Base-by-base conservation (phyloP, 192 early-diverging fungal genomes). In the Coemansia aciculifera region DNA sequence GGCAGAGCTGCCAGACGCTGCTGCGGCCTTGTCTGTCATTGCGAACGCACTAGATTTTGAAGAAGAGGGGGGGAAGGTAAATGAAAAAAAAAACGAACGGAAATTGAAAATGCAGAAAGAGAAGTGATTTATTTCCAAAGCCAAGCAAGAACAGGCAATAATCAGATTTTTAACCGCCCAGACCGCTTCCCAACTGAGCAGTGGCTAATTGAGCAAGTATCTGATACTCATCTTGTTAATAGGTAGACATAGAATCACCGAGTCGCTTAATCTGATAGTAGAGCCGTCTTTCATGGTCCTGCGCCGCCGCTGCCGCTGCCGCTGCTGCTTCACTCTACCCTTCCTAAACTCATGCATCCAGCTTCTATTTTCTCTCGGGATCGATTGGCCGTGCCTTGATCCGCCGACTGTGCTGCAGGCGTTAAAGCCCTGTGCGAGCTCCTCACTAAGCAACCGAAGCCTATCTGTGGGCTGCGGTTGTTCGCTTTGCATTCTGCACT, bases 1-100 rank as follows among this genome's bases (percentile, higher is more conserved):
- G 34, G 36, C 59, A 1, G 59, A 12, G 40, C 44, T 56, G 49
- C 23, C 32, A n/a, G 17, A 42, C n/a, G 21, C n/a, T n/a, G 59
- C 37, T 0, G 19, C 52, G 44, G 19, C 36, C 51, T 66, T 69
- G 61, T 69, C 76, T 44, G 71, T 11, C 76, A 78, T 78, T 54
- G 5, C 19, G n/a, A 9, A n/a, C 15, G 23, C 6, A 19, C 3
- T 27, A 1, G 57, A 37, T 19, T 56, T 24, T 9, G 13, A 27
- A 42, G 0, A 49, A 24, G 27, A 19, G 23, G 15, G 29, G 7
- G 23, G 9, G 29, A 12, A 8, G 21, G n/a, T 11, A 34, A 60
- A 38, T 23, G 13, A 13, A n/a, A 9, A 27, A 13, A n/a, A 9
- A 27, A 27, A 38, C 60, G 39, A 44, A 19, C 8, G n/a, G 40